Conservation (phyloP, 345 rosid species). For the Gossypium thurberi region DNA sequence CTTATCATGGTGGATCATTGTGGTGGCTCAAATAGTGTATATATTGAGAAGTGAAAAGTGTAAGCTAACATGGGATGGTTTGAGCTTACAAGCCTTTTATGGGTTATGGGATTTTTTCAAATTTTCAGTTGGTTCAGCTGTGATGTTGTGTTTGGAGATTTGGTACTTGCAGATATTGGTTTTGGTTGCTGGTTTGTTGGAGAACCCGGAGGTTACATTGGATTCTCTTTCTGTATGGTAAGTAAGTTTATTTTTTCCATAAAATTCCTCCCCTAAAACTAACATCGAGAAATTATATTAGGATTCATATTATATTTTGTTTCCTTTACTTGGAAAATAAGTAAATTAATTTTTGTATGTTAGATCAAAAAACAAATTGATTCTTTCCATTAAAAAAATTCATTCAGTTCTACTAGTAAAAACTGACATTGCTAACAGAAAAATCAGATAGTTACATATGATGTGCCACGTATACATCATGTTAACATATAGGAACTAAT, state of each 20-base stretch:
- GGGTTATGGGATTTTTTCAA: constrained; percentile 71
- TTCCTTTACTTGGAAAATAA: no score
- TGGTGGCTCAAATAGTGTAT: constrained; percentile 50
- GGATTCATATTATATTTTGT: no score
- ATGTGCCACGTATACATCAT: no score
- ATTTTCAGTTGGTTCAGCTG: constrained; percentile 70
- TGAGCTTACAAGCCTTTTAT: constrained; percentile 45
- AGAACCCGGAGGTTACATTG: constrained; percentile 56
- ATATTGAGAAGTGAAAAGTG: constrained; percentile 40
- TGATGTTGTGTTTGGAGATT: constrained; percentile 84
- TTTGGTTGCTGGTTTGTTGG: constrained; percentile 66
- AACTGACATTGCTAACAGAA: no score
- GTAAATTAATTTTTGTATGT: no score
- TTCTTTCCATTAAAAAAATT: no score
- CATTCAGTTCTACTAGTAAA: no score
- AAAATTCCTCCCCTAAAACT: no score
- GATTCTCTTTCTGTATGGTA: constrained; percentile 84
- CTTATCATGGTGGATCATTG: constrained; percentile 80
- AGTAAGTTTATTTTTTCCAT: not conserved
- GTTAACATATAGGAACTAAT: accelerated
- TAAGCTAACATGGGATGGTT: constrained; percentile 63
- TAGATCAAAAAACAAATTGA: accelerated
- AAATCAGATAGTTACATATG: no score
- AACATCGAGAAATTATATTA: no score
- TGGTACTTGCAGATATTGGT: constrained; percentile 82